Conservation (phyloP, 192 early-diverging fungal genomes). For the Funneliformis mosseae region DNA sequence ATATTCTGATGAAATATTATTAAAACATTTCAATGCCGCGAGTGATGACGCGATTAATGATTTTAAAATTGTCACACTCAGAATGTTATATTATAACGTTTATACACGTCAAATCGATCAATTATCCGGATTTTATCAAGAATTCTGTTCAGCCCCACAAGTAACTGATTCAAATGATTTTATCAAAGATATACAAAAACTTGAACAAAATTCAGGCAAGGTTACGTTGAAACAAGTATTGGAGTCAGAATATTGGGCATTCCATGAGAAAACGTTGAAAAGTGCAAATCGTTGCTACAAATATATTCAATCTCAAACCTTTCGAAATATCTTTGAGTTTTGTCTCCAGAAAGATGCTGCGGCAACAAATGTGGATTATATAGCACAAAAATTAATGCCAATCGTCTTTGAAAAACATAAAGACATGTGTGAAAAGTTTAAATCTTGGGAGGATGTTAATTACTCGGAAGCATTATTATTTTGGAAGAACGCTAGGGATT, state of each 20-base stretch:
- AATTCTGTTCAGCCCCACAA: background rate
- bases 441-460: background rate
- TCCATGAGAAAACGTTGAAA: background rate
- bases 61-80: background rate
- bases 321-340: slow-evolving; percentile 18
- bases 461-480: background rate
- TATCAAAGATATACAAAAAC: background rate
- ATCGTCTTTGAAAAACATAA: background rate
- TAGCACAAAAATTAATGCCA: background rate
- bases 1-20: background rate
- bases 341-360: background rate
- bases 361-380: background rate
- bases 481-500: slow-evolving; percentile 23
- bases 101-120: background rate
- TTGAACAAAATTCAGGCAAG: background rate
- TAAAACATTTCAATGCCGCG: background rate
- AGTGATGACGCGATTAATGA: background rate
- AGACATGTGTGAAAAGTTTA: background rate
- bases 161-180: background rate
- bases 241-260: background rate
- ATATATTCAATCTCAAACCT: slow-evolving; percentile 8
- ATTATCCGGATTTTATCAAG: background rate
- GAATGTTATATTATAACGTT: background rate
- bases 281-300: background rate
- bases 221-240: background rate